Evolutionary conservation across 495 filamentous ascomycete species (phyloP).

Genomic region (Neurospora sp.): DNA sequence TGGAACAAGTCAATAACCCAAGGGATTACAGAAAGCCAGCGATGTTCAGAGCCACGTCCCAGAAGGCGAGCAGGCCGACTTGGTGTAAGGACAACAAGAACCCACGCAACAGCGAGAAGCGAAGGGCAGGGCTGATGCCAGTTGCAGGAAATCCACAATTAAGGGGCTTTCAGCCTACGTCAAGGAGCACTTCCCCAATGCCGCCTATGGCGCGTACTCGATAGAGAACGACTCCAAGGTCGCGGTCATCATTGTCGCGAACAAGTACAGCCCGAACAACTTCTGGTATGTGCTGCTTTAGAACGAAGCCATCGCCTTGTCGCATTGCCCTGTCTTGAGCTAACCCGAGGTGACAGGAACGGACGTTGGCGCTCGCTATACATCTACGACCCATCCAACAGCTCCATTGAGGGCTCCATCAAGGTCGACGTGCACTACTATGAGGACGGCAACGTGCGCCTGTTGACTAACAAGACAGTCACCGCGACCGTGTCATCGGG

Average conservation of each 20-base stretch:
- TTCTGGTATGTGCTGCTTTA: constrained; percentile 60
- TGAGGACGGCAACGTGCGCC: constrained; percentile 95
- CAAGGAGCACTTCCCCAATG: constrained; percentile 79
- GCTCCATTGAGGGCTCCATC: constrained; percentile 53
- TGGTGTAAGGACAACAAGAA: constrained; percentile 50
- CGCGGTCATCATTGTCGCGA: constrained; percentile 77
- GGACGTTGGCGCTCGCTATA: constrained; percentile 91
- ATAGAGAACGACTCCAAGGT: constrained; percentile 63
- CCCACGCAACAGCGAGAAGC: not conserved
- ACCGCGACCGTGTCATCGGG: constrained; percentile 45
- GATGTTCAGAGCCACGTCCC: constrained; percentile 68
- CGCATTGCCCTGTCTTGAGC: not conserved
- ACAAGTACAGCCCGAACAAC: constrained; percentile 95
- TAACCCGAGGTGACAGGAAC: constrained; percentile 48
- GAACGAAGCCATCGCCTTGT: not conserved
- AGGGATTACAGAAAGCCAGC: constrained; percentile 61
- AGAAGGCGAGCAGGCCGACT: constrained; percentile 66
- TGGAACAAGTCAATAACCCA: not conserved
- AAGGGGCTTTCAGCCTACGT: constrained; percentile 70
- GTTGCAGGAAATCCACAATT: constrained; percentile 61
- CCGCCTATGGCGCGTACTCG: constrained; percentile 71
- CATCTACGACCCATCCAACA: constrained; percentile 56
- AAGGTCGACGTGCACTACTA: constrained; percentile 97
- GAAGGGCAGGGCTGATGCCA: not conserved
- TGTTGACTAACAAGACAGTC: constrained; percentile 74